Evolutionary conservation across 2,329 filamentous ascomycete species (phyloP).

Genomic region (Myotisia sp.): DNA sequence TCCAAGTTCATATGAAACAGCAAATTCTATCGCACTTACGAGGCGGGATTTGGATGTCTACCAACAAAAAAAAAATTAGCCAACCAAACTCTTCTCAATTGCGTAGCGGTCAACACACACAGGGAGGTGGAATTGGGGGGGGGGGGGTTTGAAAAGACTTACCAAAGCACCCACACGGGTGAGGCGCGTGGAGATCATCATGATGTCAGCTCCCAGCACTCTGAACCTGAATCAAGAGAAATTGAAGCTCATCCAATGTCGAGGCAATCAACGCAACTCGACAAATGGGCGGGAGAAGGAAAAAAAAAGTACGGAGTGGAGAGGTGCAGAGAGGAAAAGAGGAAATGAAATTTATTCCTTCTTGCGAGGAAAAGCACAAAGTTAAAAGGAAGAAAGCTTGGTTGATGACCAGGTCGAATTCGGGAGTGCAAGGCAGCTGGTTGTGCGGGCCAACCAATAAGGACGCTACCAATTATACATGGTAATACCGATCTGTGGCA

Average conservation of each 20-base stretch:
- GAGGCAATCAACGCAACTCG: constrained; percentile 19
- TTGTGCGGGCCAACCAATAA: not conserved
- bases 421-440: not conserved
- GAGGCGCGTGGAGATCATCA: constrained; percentile 32
- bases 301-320: constrained; percentile 21
- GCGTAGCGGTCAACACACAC: no score
- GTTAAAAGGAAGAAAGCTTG: constrained; percentile 9
- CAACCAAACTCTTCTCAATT: no score
- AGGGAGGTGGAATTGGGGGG: not conserved
- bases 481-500: no score
- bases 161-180: constrained; percentile 36
- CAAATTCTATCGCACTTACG: constrained; percentile 23
- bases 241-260: constrained; percentile 23
- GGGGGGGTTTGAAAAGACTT: constrained; percentile 17
- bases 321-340: constrained; percentile 23
- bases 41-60: constrained; percentile 34
- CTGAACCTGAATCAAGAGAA: constrained; percentile 10
- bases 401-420: constrained; percentile 8
- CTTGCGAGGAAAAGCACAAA: constrained; percentile 10
- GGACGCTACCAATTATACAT: not conserved
- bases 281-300: constrained; percentile 23
- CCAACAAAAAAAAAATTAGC: constrained; percentile 16
- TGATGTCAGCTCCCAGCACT: constrained; percentile 27
- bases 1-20: not conserved
- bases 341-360: no score